Evolutionary conservation across 805 yeast species (phyloP), one percentile per base, ranked within the genome.

Genomic region (Nadsonia fulvescens): DNA sequence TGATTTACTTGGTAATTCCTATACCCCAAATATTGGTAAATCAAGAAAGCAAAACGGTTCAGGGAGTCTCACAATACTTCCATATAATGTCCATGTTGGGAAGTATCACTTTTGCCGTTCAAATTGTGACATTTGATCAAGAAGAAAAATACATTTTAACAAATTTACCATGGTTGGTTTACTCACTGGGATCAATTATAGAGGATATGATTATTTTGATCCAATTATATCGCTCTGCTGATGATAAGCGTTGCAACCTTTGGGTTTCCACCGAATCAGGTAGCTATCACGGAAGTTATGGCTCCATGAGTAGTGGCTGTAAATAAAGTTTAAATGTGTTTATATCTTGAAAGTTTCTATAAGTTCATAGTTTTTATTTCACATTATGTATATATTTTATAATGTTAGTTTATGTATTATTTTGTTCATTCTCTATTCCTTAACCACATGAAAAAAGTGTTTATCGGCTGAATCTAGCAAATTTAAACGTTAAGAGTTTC

Each of bases 21-120:
- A 48, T 75, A 13, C 98, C 98, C 0, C 98, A 86, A 49, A 75
- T 86, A 28, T 52, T 63, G 30, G 89, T 77, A 43, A 86, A 86
- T 50, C 66, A 70, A 46, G 55, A 56, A 24, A 65, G 93, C 36
- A 68, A 71, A 40, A 74, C 93, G 5, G 82, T 81, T 29, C 62
- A 67, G 30, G 96, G 96, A 2, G 70, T 86, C 40, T 73, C 93
- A 30, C 64, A 83, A 34, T 63, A 78, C 29, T 76, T 76, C 49
- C 74, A 77, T 51, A 47, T 76, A 35, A 67, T 75, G 34, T 71
- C 83, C 14, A 63, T 75, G 6, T 51, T 73, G 39, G 89, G 86
- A 12, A 76, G 77, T 44, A 42, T 74, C 34, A 70, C 83, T 3
- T 77, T 72, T 39, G 76, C 81, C 13, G 63, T 67, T 24, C 82